Conservation (phyloP, 805 yeast genomes). For the Sugiyamaella chiloensis region DNA sequence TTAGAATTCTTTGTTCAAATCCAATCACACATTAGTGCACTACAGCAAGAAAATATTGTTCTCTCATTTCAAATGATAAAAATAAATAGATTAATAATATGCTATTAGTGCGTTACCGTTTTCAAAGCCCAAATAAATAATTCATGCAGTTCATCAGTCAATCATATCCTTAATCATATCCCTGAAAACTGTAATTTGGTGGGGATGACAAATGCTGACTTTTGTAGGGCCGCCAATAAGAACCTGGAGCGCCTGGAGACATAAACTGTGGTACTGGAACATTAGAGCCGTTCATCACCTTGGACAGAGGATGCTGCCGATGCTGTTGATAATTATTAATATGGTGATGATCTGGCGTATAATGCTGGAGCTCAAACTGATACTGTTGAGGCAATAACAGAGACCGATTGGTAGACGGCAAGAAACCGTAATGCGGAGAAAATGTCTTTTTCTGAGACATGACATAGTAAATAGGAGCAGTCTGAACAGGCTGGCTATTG, state of each 20-base stretch:
- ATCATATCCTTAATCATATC: background rate
- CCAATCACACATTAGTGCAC: no score
- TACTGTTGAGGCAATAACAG: conserved; percentile 16
- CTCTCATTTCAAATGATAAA: no score
- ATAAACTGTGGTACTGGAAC: conserved; percentile 7
- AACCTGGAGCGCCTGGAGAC: conserved; percentile 7
- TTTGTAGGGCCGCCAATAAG: conserved; percentile 2
- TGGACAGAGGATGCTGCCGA: conserved; percentile 1
- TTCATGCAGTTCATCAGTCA: background rate
- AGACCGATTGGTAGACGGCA: conserved; percentile 10
- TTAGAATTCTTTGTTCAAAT: no score
- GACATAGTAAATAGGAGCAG: conserved; percentile 17
- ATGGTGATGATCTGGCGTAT: conserved; percentile 11
- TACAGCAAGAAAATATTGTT: no score
- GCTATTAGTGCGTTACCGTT: no score
- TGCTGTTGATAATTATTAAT: background rate
- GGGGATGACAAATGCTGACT: conserved; percentile 13
- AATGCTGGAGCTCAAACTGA: conserved; percentile 21
- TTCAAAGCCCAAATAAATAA: conserved; percentile 2
- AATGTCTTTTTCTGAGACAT: conserved; percentile 16
- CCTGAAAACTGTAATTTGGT: conserved; percentile 6
- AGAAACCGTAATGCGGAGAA: conserved; percentile 18
- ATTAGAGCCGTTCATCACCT: background rate
- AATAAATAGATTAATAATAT: background rate
- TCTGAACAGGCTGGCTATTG: background rate